Evolutionary conservation across 495 filamentous ascomycete genomes (phyloP).

Genomic region (Aspergillus heteromorphus): DNA sequence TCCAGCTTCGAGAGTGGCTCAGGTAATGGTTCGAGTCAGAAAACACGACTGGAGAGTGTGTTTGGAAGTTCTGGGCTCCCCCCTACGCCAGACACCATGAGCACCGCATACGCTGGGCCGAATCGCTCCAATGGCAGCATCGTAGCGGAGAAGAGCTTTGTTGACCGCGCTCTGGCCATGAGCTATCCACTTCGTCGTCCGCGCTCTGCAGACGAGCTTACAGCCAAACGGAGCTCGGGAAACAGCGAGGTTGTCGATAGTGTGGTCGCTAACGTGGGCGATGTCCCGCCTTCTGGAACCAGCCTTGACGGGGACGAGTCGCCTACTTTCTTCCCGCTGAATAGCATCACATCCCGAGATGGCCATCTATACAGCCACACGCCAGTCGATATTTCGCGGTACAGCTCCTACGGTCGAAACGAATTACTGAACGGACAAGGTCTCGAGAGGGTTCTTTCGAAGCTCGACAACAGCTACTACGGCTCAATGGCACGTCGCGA

Average conservation of each 20-base stretch:
- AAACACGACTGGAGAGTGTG: slow-evolving; percentile 25
- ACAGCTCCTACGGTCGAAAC: slow-evolving; percentile 18
- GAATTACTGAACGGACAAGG: slow-evolving; percentile 18
- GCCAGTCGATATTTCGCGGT: slow-evolving; percentile 20
- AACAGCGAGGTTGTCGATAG: slow-evolving; percentile 25
- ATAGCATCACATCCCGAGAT: slow-evolving; percentile 25
- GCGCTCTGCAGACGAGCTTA: slow-evolving; percentile 33
- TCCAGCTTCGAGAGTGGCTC: slow-evolving; percentile 17
- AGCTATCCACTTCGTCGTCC: slow-evolving; percentile 24
- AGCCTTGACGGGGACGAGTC: slow-evolving; percentile 21
- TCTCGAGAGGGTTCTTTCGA: slow-evolving; percentile 16
- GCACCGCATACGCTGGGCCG: slow-evolving; percentile 28
- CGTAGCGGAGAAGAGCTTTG: slow-evolving; percentile 19
- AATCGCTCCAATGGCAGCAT: slow-evolving; percentile 37
- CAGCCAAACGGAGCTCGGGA: slow-evolving; percentile 24
- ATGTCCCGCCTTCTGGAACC: slow-evolving; percentile 22
- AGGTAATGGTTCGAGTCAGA: slow-evolving; percentile 21
- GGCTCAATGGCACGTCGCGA: slow-evolving; percentile 11
- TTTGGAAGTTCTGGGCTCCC: slow-evolving; percentile 35
- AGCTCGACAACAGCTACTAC: slow-evolving; percentile 20
- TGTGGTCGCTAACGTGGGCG: slow-evolving; percentile 29
- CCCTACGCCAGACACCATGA: slow-evolving; percentile 45
- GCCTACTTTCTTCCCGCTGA: slow-evolving; percentile 29
- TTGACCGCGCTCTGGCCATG: slow-evolving; percentile 12
- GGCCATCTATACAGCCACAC: slow-evolving; percentile 23